Conservation (phyloP, 208 protist species). For the Angomonas deanei region DNA sequence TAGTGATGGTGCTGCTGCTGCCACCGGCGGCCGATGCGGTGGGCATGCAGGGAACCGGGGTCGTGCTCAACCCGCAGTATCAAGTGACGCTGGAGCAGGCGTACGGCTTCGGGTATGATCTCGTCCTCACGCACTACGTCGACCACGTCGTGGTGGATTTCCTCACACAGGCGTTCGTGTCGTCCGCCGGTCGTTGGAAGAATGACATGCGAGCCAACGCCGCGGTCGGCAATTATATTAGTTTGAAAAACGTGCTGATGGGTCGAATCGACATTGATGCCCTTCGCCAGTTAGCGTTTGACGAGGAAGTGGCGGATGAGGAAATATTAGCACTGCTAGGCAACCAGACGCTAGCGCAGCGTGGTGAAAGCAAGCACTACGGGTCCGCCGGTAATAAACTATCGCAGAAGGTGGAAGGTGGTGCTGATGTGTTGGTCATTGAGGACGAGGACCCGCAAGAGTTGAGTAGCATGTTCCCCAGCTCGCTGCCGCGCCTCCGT, state of each 20-base stretch:
- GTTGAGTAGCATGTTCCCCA: constrained; percentile 7
- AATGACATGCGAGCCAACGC: constrained; percentile 69
- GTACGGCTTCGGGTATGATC: constrained; percentile 72
- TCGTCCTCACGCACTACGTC: constrained; percentile 68
- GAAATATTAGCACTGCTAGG: constrained; percentile 42
- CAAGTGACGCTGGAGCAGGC: constrained; percentile 40
- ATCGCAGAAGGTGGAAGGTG: constrained; percentile 4
- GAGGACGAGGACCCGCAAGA: background rate
- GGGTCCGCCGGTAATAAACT: constrained; percentile 18
- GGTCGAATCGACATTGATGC: constrained; percentile 35
- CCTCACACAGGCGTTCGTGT: constrained; percentile 61
- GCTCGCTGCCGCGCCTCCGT: constrained; percentile 15
- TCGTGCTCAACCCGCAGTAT: constrained; percentile 44
- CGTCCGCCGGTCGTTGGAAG: constrained; percentile 62
- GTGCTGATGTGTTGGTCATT: constrained; percentile 4
- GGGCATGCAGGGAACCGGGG: constrained; percentile 41
- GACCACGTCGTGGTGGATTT: constrained; percentile 78
- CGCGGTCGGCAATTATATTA: constrained; percentile 74
- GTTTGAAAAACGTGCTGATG: constrained; percentile 53
- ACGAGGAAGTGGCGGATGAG: constrained; percentile 38
- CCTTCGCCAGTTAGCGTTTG: constrained; percentile 41
- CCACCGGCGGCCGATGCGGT: constrained; percentile 11
- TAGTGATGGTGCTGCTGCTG: constrained; percentile 67
- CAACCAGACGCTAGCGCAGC: constrained; percentile 23
- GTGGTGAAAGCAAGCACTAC: constrained; percentile 31